A percentile compares a stretch with the other conserved stretches of the same genome.
These are phyloP conservation scores for Hsuehochloa calcarea DNA, from an alignment of 176 grass and related monocot species.

Conservation along the genomic window DNA sequence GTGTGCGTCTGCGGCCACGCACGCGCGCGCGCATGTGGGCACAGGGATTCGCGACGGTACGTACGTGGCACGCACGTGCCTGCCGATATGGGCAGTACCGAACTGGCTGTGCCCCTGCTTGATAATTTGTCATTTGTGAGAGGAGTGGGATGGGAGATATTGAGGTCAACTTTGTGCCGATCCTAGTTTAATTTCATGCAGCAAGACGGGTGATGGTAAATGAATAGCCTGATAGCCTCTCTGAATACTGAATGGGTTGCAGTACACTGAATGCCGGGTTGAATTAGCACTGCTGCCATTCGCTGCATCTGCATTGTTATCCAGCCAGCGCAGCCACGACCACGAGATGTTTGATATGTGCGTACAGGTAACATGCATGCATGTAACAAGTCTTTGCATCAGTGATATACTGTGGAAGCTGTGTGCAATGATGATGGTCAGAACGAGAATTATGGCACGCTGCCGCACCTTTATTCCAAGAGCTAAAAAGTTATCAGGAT, in stretches of 20 bases:
- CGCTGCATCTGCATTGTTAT: background rate
- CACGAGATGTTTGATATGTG: too few species aligned
- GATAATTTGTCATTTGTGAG: background rate
- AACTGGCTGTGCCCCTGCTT: background rate
- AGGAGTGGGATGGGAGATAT: background rate
- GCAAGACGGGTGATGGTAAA: background rate
- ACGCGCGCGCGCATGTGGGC: background rate
- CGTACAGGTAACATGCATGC: background rate
- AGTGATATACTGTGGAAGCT: background rate
- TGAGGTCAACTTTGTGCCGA: background rate
- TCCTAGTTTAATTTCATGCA: background rate
- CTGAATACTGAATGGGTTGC: too few species aligned
- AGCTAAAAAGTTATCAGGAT: background rate
- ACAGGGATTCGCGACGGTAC: slow-evolving; percentile 18
- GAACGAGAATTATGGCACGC: background rate
- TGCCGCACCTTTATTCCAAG: background rate
- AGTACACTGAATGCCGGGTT: too few species aligned
- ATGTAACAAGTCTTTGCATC: background rate
- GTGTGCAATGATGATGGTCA: background rate
- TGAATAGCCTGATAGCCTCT: background rate
- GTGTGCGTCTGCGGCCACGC: background rate
- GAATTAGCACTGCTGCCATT: background rate
- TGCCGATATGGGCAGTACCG: slow-evolving; percentile 14
- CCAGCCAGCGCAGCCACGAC: background rate
- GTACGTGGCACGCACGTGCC: slow-evolving; percentile 36